phyloP scores from a whole-genome alignment of 2,329 filamentous ascomycete species.

The Phaeosphaeria sp. region DNA sequence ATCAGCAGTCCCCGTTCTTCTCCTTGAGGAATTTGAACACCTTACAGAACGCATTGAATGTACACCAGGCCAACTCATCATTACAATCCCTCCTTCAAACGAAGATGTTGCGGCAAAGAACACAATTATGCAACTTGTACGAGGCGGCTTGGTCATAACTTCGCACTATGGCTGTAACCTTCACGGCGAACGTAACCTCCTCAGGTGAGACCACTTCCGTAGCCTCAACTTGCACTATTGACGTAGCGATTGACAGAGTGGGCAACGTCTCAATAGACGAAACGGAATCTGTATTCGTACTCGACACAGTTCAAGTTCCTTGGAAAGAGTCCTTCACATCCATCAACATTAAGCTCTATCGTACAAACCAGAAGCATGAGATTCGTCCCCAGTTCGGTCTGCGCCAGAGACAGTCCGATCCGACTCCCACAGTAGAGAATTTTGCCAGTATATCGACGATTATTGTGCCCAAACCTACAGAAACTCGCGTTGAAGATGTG shows the following conservation, averaged over 20 bases:
- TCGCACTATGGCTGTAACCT: conserved; percentile 9
- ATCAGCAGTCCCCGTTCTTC: background rate
- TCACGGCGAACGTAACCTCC: conserved; percentile 4
- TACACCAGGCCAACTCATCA: background rate
- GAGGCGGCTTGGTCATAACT: conserved; percentile 3
- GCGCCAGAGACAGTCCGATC: too few species aligned
- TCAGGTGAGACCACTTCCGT: background rate
- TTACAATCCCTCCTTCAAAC: too few species aligned
- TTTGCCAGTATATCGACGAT: background rate
- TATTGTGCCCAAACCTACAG: background rate
- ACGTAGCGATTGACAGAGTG: too few species aligned
- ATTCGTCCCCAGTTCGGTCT: background rate
- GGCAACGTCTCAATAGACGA: background rate
- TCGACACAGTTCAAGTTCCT: background rate
- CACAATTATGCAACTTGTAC: background rate
- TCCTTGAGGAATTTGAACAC: conserved; percentile 8
- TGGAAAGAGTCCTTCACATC: conserved; percentile 5
- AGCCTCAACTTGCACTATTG: too few species aligned
- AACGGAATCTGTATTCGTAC: background rate
- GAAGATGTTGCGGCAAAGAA: background rate
- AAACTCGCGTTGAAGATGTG: background rate
- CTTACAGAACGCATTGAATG: conserved; percentile 3
- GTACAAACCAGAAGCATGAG: background rate
- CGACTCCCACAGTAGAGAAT: too few species aligned
- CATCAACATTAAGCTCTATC: conserved; percentile 2